Base-by-base conservation (phyloP, 2,329 filamentous ascomycete genomes). In the Pseudomassariella vexata region DNA sequence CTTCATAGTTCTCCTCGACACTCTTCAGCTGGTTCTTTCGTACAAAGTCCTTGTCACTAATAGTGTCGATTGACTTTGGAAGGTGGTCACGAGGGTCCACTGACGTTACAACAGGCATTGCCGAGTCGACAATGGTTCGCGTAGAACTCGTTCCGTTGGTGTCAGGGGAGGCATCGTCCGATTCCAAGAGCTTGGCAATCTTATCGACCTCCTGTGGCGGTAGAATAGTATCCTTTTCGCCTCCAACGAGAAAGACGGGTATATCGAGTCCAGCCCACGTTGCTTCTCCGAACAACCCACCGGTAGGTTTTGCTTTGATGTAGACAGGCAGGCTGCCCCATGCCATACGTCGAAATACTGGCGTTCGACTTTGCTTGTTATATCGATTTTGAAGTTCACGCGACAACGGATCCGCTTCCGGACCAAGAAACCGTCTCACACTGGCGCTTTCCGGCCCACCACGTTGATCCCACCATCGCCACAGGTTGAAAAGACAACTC, bases 271-370 rank as follows among this genome's bases (percentile, higher is more conserved):
- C 76, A 16, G 70, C 66, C 92, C 92, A 96, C 1, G 78, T 62
- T 5, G 80, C 69, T 40, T 71, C 57, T 0, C 82, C 80, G 3
- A 87, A 81, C 7, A 94, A 56, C 1, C 85, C 85, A 4, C 79
- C 77, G 7, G 55, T 51, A 1, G 75, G 57, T 17, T 66, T 55
- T 2, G 70, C 74, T 6, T 66, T 51, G 4, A 66, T 54, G 36
- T 80, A 82, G 0, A 55, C 59, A 0, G 85, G 82, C 16, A 92
- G 65, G 30, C 70, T 68, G 0, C 88, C 86, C 55, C 70, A 78
- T 1, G 81, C 79, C 78, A 94, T 88, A 23, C 87, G 77, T 43
- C 84, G 76, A 73, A 85, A 95, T 0, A 92, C 85, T 0, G 82
- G 70, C 0, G 88, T 92, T 42, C 72, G 77, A 41, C 86, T 95